phyloP scores from a whole-genome alignment of 306 rosid genomes.

The Fagus sylvatica region DNA sequence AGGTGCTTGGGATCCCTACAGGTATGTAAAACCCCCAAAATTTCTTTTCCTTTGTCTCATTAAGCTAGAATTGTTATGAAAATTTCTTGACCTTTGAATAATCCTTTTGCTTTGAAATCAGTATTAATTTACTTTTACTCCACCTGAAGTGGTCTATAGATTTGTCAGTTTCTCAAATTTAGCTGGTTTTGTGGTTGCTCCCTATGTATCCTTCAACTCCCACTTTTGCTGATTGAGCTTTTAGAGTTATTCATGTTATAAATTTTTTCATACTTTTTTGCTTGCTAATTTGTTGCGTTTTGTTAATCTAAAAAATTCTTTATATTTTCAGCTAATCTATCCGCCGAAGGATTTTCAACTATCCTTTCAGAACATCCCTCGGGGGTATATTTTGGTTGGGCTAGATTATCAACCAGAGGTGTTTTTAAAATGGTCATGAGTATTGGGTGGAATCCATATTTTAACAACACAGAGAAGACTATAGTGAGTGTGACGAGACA shows the following conservation, averaged over 20 bases:
- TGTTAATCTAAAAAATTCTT: conserved; percentile 5
- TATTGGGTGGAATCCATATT: conserved; percentile 92
- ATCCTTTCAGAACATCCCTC: conserved; percentile 78
- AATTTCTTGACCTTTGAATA: neutral
- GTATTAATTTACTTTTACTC: neutral
- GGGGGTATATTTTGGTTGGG: conserved; percentile 97
- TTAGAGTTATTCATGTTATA: neutral
- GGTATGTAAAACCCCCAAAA: conserved; percentile 42
- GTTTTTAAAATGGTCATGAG: conserved; percentile 93
- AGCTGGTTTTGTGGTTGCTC: conserved; percentile 22
- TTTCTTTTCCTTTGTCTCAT: neutral
- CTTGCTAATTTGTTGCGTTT: conserved; percentile 4
- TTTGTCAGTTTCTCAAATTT: neutral
- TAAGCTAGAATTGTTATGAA: neutral
- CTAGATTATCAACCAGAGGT: conserved; percentile 65
- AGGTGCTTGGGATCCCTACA: conserved; percentile 92
- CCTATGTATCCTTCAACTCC: conserved; percentile 13
- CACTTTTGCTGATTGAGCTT: neutral
- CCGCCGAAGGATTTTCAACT: conserved; percentile 58
- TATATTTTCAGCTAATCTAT: conserved; percentile 71
- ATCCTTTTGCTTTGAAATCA: neutral
- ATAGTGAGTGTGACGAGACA: conserved; percentile 51
- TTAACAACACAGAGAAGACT: conserved; percentile 83
- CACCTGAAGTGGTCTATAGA: neutral
- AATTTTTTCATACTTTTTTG: neutral